phyloP scores from a whole-genome alignment of 352 stramenopile genomes.

The Aphanomyces cochlioides region DNA sequence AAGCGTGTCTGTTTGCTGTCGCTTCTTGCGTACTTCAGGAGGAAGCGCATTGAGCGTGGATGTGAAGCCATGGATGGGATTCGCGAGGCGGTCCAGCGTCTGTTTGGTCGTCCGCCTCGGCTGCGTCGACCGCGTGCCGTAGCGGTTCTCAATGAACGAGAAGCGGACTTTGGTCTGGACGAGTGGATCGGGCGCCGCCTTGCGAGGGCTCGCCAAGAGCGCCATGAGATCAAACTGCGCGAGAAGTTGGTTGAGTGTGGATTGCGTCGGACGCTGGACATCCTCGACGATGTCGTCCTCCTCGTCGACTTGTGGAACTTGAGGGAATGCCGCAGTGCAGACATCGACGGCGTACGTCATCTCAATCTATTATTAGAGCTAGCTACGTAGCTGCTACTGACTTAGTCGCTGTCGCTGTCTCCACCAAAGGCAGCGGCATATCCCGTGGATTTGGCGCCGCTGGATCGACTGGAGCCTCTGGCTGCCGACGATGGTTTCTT shows the following conservation, averaged over 20 bases:
- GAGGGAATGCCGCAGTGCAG: not conserved
- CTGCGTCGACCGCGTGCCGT: conserved; percentile 48
- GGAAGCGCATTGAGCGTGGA: conserved; percentile 64
- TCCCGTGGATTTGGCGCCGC: not conserved
- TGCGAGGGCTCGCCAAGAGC: not conserved
- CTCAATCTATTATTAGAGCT: too few species aligned
- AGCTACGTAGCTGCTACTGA: too few species aligned
- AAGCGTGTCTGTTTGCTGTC: conserved; percentile 22
- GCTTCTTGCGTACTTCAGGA: conserved; percentile 48
- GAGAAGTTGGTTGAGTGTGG: conserved; percentile 1
- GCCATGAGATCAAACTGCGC: not conserved
- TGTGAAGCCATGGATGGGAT: conserved; percentile 62
- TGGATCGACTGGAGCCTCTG: not conserved
- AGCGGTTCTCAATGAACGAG: conserved; percentile 51
- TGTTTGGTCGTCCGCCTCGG: conserved; percentile 50
- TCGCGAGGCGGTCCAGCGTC: conserved; percentile 59
- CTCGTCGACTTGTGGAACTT: not conserved
- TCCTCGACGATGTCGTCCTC: not conserved
- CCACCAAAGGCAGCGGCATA: conserved; percentile 23
- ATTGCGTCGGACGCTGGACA: not conserved
- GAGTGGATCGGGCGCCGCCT: not conserved
- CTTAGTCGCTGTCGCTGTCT: conserved; percentile 25
- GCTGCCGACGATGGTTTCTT: conserved; percentile 7
- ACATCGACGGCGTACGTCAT: conserved; percentile 8
- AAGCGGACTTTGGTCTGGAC: not conserved